These are phyloP conservation scores for Barnettozyma botsteinii DNA, from an alignment of 805 yeast genomes.

Conservation along the genomic window DNA sequence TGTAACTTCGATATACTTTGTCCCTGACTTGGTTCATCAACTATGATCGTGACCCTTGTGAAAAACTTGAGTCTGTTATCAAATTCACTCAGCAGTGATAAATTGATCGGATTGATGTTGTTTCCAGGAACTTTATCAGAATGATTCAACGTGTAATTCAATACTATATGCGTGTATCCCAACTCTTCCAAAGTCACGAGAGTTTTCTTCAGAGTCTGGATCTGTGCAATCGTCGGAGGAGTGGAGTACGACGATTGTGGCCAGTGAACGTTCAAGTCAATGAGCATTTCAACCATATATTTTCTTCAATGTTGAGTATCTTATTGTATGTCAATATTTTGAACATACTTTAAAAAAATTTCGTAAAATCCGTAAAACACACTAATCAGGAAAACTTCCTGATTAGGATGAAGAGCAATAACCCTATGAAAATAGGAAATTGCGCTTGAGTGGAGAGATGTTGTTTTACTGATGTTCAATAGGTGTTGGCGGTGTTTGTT, in stretches of 20 bases:
- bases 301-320: too few relatives aligned
- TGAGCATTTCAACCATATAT: too few relatives aligned
- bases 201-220: slow-evolving; percentile 41
- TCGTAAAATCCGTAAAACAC: too few relatives aligned
- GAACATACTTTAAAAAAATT: too few relatives aligned
- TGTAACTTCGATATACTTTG: slow-evolving; percentile 44
- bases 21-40: slow-evolving; percentile 74
- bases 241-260: slow-evolving; percentile 47
- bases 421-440: too few relatives aligned
- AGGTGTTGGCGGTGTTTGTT: too few relatives aligned
- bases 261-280: slow-evolving; percentile 72
- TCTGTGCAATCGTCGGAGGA: slow-evolving; percentile 37
- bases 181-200: slow-evolving; percentile 48
- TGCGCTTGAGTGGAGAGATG: too few relatives aligned
- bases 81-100: slow-evolving; percentile 23
- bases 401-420: too few relatives aligned
- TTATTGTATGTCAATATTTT: too few relatives aligned
- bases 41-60: slow-evolving; percentile 67
- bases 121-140: slow-evolving; percentile 42
- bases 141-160: slow-evolving; percentile 57
- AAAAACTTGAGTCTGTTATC: slow-evolving; percentile 41
- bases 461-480: too few relatives aligned
- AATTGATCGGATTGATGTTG: slow-evolving; percentile 37
- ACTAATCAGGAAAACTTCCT: too few relatives aligned
- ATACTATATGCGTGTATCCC: slow-evolving; percentile 73